These are phyloP conservation scores for Lichtheimia ramosa DNA, from an alignment of 371 early-diverging fungal genomes.

Conservation along the genomic window DNA sequence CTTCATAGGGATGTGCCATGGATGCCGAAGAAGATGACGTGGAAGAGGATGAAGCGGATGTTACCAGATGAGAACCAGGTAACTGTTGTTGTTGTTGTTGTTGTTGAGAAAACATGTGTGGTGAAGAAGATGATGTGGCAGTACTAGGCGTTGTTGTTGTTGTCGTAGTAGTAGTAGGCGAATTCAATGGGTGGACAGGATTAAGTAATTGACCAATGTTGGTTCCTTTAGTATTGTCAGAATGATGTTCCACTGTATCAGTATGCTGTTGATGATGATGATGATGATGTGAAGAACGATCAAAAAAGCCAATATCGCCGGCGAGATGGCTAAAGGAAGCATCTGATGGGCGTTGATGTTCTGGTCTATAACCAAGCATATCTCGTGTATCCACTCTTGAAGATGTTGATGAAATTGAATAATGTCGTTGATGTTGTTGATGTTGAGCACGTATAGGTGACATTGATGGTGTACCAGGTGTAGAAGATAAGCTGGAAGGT, in stretches of 20 bases:
- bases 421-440: background rate
- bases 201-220: conserved; percentile 41
- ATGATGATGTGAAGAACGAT: background rate
- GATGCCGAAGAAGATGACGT: background rate
- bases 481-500: conserved; percentile 27
- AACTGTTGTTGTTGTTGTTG: background rate
- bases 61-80: background rate
- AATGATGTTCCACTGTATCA: background rate
- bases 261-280: conserved; percentile 3
- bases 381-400: conserved; percentile 26
- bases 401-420: conserved; percentile 9
- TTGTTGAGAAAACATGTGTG: background rate
- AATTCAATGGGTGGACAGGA: conserved; percentile 39
- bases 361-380: too few species aligned
- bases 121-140: conserved; percentile 3
- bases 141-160: conserved; percentile 10
- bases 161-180: conserved; percentile 1
- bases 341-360: background rate
- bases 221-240: conserved; percentile 14
- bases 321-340: background rate
- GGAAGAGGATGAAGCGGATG: conserved; percentile 6
- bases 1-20: conserved; percentile 1
- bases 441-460: conserved; percentile 35
- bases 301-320: background rate
- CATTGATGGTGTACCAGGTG: conserved; percentile 38